Evolutionary conservation across 176 grass and related monocot species (phyloP), one percentile per base, ranked within the genome.

Genomic region (Paspalum notatum): DNA sequence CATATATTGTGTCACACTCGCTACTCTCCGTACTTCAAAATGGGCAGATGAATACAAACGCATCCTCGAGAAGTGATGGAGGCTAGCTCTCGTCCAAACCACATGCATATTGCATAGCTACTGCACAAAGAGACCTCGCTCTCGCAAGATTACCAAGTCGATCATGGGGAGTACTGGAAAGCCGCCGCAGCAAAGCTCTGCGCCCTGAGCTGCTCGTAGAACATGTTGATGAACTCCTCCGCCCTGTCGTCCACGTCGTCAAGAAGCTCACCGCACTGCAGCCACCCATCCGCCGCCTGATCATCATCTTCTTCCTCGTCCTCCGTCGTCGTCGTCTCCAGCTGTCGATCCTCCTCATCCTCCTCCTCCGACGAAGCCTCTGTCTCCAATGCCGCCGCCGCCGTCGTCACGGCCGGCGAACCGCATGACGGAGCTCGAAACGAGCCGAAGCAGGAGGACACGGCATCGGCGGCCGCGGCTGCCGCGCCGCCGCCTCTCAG

Each of bases 151-250:
- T 27, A 54, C 32, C 48, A 11, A 71, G 50, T 88, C n/a, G n/a
- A n/a, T n/a, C 81, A 88, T 26, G 81, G 81, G 9, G 87, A 84
- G 43, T 37, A 60, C 39, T 47, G 69, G 37, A 80, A 84, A 81
- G 49, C 48, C 1, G 78, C 49, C 11, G 82, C 61, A 50, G 58
- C 63, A 32, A 86, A 55, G 68, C 52, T 91, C 81, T 97, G 93
- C 67, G 83, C 86, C 80, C 88, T 97, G 68, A 97, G 82, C 71
- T 97, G 88, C 88, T 97, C 80, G 68, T 97, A 93, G 83, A 97
- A 97, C 87, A 72, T 97, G 68, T 66, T 88, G 61, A 97, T 97
- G 86, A 97, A 97, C 73, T 97, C 87, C 83, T 97, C 93, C 47
- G 93, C 93, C 83, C 82, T 93, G 80, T 82, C 84, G 84, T 97